These are phyloP conservation scores for Carex parvula DNA, from an alignment of 176 grass and related monocot genomes.

Conservation along the genomic window DNA sequence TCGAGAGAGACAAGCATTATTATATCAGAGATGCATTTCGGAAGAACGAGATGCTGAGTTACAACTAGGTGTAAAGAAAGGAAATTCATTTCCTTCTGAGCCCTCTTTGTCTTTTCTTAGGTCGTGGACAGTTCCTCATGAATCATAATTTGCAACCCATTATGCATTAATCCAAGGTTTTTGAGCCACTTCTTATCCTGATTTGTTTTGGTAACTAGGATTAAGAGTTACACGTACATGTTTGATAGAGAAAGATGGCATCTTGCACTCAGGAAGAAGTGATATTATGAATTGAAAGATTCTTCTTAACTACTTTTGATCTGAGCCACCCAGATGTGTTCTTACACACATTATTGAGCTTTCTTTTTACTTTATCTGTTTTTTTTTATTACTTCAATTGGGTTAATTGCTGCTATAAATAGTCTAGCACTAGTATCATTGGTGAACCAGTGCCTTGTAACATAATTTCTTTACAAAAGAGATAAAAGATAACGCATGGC, in stretches of 20 bases:
- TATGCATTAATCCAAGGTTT: slow-evolving; percentile 11
- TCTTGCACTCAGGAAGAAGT: slow-evolving; percentile 11
- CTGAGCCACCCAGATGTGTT: slow-evolving; percentile 16
- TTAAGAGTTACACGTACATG: slow-evolving; percentile 16
- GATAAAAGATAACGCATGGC: slow-evolving; percentile 5
- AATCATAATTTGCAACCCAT: slow-evolving; percentile 36
- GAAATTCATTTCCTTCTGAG: slow-evolving; percentile 27
- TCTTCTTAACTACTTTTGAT: slow-evolving; percentile 16
- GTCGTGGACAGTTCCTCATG: slow-evolving; percentile 50
- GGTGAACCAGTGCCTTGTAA: slow-evolving; percentile 16
- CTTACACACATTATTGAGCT: background rate
- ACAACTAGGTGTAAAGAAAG: slow-evolving; percentile 36
- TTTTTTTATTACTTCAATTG: background rate
- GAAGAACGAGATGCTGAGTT: slow-evolving; percentile 29
- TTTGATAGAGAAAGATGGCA: slow-evolving; percentile 4
- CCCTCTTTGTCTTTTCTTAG: slow-evolving; percentile 48
- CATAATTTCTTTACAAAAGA: slow-evolving; percentile 10
- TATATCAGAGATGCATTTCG: slow-evolving; percentile 41
- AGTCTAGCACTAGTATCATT: background rate
- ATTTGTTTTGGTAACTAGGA: slow-evolving; percentile 25
- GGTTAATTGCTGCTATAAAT: slow-evolving; percentile 11
- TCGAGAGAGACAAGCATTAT: slow-evolving; percentile 42
- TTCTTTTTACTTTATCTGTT: slow-evolving; percentile 9
- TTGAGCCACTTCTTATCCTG: slow-evolving; percentile 14
- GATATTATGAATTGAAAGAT: slow-evolving; percentile 25